Evolutionary conservation across 805 yeast genomes (phyloP), one percentile per base, ranked within the genome.

Genomic region (Dipodascus albidus): DNA sequence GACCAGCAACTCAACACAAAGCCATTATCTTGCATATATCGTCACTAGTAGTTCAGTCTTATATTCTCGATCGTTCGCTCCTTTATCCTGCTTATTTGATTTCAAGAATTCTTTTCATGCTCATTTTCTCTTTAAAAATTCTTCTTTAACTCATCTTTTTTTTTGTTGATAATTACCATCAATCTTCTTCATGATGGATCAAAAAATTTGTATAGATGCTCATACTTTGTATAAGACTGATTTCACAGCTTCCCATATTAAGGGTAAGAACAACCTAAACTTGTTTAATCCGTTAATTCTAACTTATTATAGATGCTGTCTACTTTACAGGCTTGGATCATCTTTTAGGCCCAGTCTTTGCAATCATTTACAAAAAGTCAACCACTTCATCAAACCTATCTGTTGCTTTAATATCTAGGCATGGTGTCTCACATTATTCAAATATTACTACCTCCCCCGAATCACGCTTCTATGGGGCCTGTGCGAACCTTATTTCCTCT

Each of bases 391-490:
- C 23, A 9, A 44, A 17, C 24, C 64, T 67, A 22, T 61, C 67
- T 17, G 65, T 66, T 1, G 55, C 69, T 14, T 57, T 70, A 11
- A 53, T 70, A 8, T 64, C 69, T 19, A 53, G 65, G 53, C 81
- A 80, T 57, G 98, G 97, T 0, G 75, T 80, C 44, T 72, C 83
- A 2, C 74, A 78, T 24, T 79, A 78, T 59, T 73, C 75, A 27
- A 73, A 82, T 20, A 67, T 88, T 60, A 79, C 86, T 1, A 64
- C 86, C 8, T 77, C 75, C 48, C 62, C 72, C 0, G 68, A 75
- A 49, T 87, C 96, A 1, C 74, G 84, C 51, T 91, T 81, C 64
- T 87, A 77, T 70, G 89, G 86, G 1, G 93, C 96, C 1, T 78
- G 90, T 59, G 78, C 81, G 60, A 88, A 87, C 61, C 70, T 91